These are phyloP conservation scores for Aphanoascus verrucosus DNA, from an alignment of 2,329 filamentous ascomycete species.

Conservation along the genomic window DNA sequence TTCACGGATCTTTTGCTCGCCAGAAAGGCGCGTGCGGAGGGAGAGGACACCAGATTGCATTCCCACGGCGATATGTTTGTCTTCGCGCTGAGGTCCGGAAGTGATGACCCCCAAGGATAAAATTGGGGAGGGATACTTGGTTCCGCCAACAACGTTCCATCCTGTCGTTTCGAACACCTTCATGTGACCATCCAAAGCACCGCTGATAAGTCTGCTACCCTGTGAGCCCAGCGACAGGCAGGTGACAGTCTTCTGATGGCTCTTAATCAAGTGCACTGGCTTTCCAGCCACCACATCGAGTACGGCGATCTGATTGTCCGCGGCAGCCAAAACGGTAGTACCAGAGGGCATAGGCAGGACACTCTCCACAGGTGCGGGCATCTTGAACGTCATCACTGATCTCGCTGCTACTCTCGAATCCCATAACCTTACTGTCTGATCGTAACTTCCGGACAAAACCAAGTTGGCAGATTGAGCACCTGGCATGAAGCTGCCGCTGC, in stretches of 20 bases:
- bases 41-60: slow-evolving; percentile 91
- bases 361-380: slow-evolving; percentile 75
- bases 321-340: slow-evolving; percentile 73
- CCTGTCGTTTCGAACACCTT: slow-evolving; percentile 90
- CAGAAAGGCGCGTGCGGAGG: slow-evolving; percentile 76
- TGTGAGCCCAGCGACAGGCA: slow-evolving; percentile 71
- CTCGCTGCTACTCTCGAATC: slow-evolving; percentile 63
- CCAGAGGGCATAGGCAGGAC: slow-evolving; percentile 81
- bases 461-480: slow-evolving; percentile 53
- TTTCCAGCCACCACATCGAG: slow-evolving; percentile 86
- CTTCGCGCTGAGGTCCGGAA: slow-evolving; percentile 57
- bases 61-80: slow-evolving; percentile 88
- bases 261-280: slow-evolving; percentile 74
- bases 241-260: slow-evolving; percentile 97
- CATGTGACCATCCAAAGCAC: slow-evolving; percentile 86
- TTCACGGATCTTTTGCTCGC: slow-evolving; percentile 65
- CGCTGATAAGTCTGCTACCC: slow-evolving; percentile 70
- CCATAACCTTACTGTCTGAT: slow-evolving; percentile 87
- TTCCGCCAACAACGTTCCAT: slow-evolving; percentile 93
- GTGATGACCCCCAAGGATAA: slow-evolving; percentile 70
- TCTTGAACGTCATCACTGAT: slow-evolving; percentile 87
- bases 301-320: slow-evolving; percentile 78
- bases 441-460: slow-evolving; percentile 84
- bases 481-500: slow-evolving; percentile 76
- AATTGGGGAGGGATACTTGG: slow-evolving; percentile 87